Conservation (phyloP, 805 yeast species). For the Candida xiaguanensis region DNA sequence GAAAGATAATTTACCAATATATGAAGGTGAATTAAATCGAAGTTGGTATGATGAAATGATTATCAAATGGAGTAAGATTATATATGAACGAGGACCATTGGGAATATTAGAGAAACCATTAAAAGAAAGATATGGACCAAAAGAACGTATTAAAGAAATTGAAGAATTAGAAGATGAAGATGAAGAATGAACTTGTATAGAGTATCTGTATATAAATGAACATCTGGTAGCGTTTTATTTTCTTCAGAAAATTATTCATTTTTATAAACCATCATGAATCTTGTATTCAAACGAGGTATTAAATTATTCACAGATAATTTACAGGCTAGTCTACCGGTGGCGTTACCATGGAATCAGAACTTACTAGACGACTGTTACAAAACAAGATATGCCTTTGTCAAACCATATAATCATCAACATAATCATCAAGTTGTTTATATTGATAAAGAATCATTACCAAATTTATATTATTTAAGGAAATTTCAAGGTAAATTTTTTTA, state of each 20-base stretch:
- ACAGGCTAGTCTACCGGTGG: neutral
- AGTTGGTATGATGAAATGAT: constrained; percentile 34
- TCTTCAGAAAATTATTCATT: neutral
- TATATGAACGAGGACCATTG: constrained; percentile 39
- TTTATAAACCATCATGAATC: neutral
- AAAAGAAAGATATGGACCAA: constrained; percentile 35
- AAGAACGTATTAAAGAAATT: constrained; percentile 29
- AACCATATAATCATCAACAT: constrained; percentile 3
- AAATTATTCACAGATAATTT: constrained; percentile 4
- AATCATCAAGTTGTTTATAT: constrained; percentile 2
- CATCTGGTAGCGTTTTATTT: constrained; percentile 1
- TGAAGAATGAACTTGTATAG: constrained; percentile 23
- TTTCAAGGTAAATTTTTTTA: constrained; percentile 3
- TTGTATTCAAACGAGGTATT: constrained; percentile 3
- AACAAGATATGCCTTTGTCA: neutral
- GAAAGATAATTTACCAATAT: constrained; percentile 19
- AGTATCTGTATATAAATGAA: neutral
- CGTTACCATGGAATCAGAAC: neutral
- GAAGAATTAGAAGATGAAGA: constrained; percentile 43
- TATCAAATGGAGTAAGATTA: constrained; percentile 33
- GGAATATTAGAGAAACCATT: constrained; percentile 39
- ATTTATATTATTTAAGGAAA: neutral
- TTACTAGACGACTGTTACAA: constrained; percentile 1
- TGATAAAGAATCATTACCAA: constrained; percentile 1
- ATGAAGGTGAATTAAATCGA: constrained; percentile 18